Evolutionary conservation across 2,329 filamentous ascomycete genomes (phyloP), one percentile per base, ranked within the genome.

Genomic region (Parascedosporium putredinis): DNA sequence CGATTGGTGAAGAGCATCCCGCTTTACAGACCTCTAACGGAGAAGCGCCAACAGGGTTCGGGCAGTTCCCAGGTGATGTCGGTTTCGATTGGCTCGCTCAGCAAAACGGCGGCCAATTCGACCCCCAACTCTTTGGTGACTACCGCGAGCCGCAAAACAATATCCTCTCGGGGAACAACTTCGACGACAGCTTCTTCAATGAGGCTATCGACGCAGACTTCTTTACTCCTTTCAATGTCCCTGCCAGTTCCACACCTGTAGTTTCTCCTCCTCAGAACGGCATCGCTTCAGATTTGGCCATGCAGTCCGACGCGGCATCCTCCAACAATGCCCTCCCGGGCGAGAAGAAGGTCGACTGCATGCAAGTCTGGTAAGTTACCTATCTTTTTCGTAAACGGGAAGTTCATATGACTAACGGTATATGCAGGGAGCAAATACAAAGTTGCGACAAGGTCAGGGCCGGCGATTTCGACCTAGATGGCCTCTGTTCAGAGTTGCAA

Each of bases 391-490:
- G 22, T 50, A 14, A 1, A 18, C 6, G 22, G 2, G 4, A 4
- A 33, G 33, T 27, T 33, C 48, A 31, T 56, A 59, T 74, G 79
- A 63, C 83, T 64, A 55, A 22, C 10, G 7, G 38, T 38, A 51
- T 61, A n/a, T n/a, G n/a, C n/a, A 96, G 91, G 93, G 89, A 95
- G 66, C 88, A 88, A 68, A 68, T 96, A 20, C 88, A 94, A 69
- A 80, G 78, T 31, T 94, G 89, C 65, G 83, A 88, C 53, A 89
- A 86, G 63, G 93, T 95, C 58, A 86, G 90, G 62, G 86, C 80
- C 51, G 90, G 90, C 58, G 90, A 94, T 58, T 88, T 97, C 56
- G 93, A 98, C 57, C 84, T 98, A 45, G 93, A 98, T 62, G 83
- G 84, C 29, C 77, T 98, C 22, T 98, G 93, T 69, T 86, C 85